Evolutionary conservation across 2,329 filamentous ascomycete genomes (phyloP), one percentile per base, ranked within the genome.

Genomic region (Dactylella cylindrospora): DNA sequence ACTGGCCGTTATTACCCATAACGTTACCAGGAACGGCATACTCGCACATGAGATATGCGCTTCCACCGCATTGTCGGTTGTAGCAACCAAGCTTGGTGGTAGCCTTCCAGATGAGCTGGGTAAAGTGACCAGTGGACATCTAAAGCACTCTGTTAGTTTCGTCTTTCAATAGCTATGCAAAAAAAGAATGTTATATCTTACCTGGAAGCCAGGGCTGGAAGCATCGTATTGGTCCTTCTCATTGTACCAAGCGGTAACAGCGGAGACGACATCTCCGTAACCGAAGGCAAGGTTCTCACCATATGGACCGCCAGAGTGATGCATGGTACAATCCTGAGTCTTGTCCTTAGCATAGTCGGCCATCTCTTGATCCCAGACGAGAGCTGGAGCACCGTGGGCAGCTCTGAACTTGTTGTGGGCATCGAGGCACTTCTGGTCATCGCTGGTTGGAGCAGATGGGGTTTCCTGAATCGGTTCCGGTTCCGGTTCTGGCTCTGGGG

Each of bases 241-340:
- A 72, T 93, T 88, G 80, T 96, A 96, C 88, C 93, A 96, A 75
- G 85, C 78, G 72, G 91, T 80, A 70, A 84, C 88, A 71, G 91
- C 84, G 67, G 85, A 83, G 66, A 80, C 77, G 49, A 82, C 81
- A n/a, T 75, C 72, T 1, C 73, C 70, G 61, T 81, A 78, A 67
- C 84, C 78, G 62, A 84, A 84, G 70, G 88, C 91, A 59, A 97
- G 84, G 80, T 97, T 98, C 77, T 98, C 93, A 66, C 93, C 93
- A 71, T 93, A 94, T 36, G 79, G 78, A 51, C 82, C 82, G 44
- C 76, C 78, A 65, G 81, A 80, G 74, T 97, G 91, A 25, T 75
- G 78, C 68, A 90, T 91, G 33, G 79, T 76, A 73, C 90, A 95
- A 26, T 72, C 78, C 23, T 78, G 70, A 60, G 88, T 89, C 47